Conservation (phyloP, 2,329 filamentous ascomycete species). For the Cercospora zeae-maydis region DNA sequence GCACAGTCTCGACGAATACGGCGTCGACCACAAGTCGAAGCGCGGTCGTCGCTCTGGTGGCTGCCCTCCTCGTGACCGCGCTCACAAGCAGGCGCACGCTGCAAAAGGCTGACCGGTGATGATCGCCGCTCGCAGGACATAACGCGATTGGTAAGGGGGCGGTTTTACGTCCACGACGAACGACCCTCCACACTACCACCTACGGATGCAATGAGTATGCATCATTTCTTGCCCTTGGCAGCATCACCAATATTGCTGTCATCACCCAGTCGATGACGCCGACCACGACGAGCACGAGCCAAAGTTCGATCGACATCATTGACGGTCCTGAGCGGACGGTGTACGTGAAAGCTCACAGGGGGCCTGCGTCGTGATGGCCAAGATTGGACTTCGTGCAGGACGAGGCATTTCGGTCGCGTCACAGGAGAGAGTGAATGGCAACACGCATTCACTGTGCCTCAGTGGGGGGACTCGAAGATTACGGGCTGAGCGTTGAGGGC, state of each 20-base stretch:
- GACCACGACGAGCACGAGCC: neutral
- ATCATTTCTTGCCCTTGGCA: constrained; percentile 4
- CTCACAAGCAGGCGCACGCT: constrained; percentile 7
- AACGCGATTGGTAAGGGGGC: constrained; percentile 20
- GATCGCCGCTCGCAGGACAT: constrained; percentile 31
- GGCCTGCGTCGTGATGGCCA: neutral
- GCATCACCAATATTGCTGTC: constrained; percentile 11
- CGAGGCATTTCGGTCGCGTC: neutral
- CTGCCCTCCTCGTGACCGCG: constrained; percentile 12
- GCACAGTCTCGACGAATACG: constrained; percentile 31
- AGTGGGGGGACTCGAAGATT: neutral
- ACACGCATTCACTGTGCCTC: neutral
- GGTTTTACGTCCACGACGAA: neutral
- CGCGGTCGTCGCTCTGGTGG: constrained; percentile 18
- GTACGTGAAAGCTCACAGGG: too few species aligned
- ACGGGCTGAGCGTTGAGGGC: neutral
- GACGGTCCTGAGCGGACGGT: neutral
- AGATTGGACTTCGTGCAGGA: neutral
- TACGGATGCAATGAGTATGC: neutral
- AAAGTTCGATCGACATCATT: neutral
- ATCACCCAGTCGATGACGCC: neutral
- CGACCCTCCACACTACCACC: neutral
- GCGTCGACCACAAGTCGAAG: constrained; percentile 29
- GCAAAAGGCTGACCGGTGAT: constrained; percentile 28
- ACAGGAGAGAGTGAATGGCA: neutral